Conservation (phyloP, 768 basidiomycete genomes). For the Dentipellis sp. region DNA sequence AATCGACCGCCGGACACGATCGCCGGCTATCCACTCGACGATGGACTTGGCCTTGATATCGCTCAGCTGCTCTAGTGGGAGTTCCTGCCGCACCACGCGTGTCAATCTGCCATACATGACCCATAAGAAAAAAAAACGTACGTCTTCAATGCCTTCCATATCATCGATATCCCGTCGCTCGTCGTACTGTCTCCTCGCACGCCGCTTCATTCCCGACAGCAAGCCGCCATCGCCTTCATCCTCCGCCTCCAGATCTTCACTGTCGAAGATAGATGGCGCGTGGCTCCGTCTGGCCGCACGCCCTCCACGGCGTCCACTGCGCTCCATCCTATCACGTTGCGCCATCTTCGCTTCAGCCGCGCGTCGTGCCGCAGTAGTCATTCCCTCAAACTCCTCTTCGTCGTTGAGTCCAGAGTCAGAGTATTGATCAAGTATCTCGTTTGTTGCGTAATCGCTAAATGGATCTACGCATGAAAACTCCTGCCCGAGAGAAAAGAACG, state of each 20-base stretch:
- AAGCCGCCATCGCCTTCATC: constrained; percentile 53
- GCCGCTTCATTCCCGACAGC: constrained; percentile 65
- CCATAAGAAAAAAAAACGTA: constrained; percentile 29
- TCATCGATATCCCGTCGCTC: constrained; percentile 88
- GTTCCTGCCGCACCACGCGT: constrained; percentile 45
- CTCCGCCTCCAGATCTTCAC: constrained; percentile 69
- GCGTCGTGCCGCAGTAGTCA: constrained; percentile 64
- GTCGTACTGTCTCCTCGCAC: constrained; percentile 88
- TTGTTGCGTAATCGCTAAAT: constrained; percentile 75
- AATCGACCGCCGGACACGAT: constrained; percentile 84
- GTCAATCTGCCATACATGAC: neutral
- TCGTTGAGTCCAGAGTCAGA: constrained; percentile 86
- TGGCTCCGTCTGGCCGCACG: constrained; percentile 74
- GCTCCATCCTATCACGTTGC: constrained; percentile 71
- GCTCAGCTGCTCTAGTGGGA: constrained; percentile 90
- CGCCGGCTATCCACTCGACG: constrained; percentile 94
- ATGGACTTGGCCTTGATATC: constrained; percentile 98
- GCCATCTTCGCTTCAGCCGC: constrained; percentile 85
- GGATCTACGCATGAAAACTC: neutral
- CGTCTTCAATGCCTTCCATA: constrained; percentile 82
- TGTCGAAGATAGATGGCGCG: constrained; percentile 82
- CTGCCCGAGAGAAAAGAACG: constrained; percentile 1
- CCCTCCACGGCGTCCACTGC: constrained; percentile 54
- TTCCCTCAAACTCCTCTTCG: constrained; percentile 54
- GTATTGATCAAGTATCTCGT: constrained; percentile 78